These are phyloP conservation scores for Canavalia ensiformis DNA, from an alignment of 306 rosid genomes.

Conservation along the genomic window DNA sequence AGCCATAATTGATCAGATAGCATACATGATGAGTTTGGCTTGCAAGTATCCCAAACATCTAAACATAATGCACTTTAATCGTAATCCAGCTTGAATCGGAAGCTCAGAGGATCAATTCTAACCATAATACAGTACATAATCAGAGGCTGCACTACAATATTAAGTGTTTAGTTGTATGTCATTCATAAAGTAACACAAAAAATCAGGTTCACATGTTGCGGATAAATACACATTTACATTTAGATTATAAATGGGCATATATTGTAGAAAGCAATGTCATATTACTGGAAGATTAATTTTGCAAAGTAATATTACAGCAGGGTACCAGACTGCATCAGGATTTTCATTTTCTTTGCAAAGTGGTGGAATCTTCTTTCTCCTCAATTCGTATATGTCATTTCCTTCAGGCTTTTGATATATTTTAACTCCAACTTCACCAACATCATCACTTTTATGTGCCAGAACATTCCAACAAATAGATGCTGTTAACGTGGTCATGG, in stretches of 20 bases:
- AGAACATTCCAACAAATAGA: constrained; percentile 96
- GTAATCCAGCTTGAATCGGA: neutral
- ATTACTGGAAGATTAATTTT: constrained; percentile 30
- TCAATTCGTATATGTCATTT: constrained; percentile 76
- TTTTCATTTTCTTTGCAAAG: constrained; percentile 89
- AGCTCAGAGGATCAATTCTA: constrained; percentile 13
- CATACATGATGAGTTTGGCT: constrained; percentile 25
- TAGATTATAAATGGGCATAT: neutral
- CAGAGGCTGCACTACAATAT: constrained; percentile 23
- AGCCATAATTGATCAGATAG: neutral
- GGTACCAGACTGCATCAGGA: constrained; percentile 96
- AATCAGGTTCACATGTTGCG: constrained; percentile 27
- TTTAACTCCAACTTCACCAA: constrained; percentile 85
- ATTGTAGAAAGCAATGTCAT: neutral
- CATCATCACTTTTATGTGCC: constrained; percentile 92
- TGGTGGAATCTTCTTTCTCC: constrained; percentile 89
- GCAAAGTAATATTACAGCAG: constrained; percentile 44
- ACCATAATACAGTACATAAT: constrained; percentile 13
- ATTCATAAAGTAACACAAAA: neutral
- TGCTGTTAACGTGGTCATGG: constrained; percentile 71
- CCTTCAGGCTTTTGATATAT: constrained; percentile 95
- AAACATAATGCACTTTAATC: constrained; percentile 14
- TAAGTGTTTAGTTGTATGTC: constrained; percentile 29
- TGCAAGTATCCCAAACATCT: constrained; percentile 1
- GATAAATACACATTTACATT: neutral